Conservation (phyloP, 2,329 filamentous ascomycete species). For the Aspergillus tamarii region DNA sequence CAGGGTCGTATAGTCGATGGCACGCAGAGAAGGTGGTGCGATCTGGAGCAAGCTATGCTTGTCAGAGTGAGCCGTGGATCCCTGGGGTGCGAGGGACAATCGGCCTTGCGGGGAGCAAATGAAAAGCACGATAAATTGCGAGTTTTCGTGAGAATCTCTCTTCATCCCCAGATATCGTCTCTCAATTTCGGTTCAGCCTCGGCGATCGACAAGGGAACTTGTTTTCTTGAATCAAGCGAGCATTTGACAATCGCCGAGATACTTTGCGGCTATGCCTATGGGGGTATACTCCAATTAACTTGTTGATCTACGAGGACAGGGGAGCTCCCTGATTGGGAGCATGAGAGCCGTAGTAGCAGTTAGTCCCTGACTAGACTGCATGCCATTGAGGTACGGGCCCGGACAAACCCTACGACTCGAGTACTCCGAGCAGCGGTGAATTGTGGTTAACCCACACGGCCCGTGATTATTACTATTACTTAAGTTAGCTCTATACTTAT, state of each 20-base stretch:
- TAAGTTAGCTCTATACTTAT: background rate
- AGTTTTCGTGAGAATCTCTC: constrained; percentile 13
- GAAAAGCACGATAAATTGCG: constrained; percentile 20
- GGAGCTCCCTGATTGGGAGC: constrained; percentile 6
- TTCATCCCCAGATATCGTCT: constrained; percentile 11
- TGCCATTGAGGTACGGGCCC: constrained; percentile 8
- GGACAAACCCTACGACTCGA: background rate
- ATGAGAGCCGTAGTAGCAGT: constrained; percentile 2
- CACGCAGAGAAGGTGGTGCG: constrained; percentile 10
- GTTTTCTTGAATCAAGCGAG: constrained; percentile 11
- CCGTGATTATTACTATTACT: background rate
- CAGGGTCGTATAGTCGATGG: constrained; percentile 11
- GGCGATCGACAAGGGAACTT: constrained; percentile 16
- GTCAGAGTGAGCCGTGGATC: constrained; percentile 15
- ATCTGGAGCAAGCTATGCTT: constrained; percentile 15
- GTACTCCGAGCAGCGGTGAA: constrained; percentile 5
- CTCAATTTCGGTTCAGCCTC: constrained; percentile 14
- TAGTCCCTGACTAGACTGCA: constrained; percentile 13
- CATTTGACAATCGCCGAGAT: constrained; percentile 9
- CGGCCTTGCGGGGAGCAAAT: constrained; percentile 17
- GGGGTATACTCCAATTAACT: constrained; percentile 12
- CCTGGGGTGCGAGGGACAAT: constrained; percentile 8
- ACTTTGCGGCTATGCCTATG: constrained; percentile 7
- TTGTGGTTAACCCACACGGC: constrained; percentile 2
- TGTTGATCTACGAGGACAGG: background rate